phyloP scores from a whole-genome alignment of 495 filamentous ascomycete species.

The Parachaetomium inaequale region DNA sequence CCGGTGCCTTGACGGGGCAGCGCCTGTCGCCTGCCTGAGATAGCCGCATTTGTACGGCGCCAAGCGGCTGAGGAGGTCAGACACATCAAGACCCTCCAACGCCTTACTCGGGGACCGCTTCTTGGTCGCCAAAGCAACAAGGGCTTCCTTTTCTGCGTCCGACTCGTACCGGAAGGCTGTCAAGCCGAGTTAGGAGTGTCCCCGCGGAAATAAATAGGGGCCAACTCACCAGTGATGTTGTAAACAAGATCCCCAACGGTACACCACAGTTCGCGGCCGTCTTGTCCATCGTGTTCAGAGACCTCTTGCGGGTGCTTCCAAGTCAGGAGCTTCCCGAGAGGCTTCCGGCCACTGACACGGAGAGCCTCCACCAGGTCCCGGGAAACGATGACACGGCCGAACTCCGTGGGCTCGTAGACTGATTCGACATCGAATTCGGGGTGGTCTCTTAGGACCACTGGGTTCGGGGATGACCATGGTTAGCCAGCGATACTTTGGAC shows the following conservation, averaged over 20 bases:
- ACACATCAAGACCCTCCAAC: not conserved
- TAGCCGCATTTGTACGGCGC: conserved; percentile 1
- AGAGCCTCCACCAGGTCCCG: not conserved
- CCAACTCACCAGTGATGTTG: conserved; percentile 11
- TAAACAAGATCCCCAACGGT: conserved; percentile 4
- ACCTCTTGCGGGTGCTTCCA: conserved; percentile 1
- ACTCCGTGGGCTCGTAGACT: not conserved
- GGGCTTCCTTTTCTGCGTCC: not conserved
- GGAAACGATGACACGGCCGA: not conserved
- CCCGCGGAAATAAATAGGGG: not conserved
- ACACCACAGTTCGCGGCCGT: conserved; percentile 12
- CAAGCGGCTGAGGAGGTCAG: not conserved
- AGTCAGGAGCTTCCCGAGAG: conserved; percentile 7
- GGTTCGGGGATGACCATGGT: not conserved
- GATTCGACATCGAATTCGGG: not conserved
- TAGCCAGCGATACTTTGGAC: not conserved
- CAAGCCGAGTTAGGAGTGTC: not conserved
- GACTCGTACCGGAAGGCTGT: conserved; percentile 6
- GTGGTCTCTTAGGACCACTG: not conserved
- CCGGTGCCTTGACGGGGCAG: not conserved
- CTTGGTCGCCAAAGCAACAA: not conserved
- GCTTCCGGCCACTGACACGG: not conserved
- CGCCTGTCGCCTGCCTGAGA: not conserved
- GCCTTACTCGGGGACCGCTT: not conserved
- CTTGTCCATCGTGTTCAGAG: conserved; percentile 4